Evolutionary conservation across 176 grass and related monocot species (phyloP).

Genomic region (Olyra latifolia): DNA sequence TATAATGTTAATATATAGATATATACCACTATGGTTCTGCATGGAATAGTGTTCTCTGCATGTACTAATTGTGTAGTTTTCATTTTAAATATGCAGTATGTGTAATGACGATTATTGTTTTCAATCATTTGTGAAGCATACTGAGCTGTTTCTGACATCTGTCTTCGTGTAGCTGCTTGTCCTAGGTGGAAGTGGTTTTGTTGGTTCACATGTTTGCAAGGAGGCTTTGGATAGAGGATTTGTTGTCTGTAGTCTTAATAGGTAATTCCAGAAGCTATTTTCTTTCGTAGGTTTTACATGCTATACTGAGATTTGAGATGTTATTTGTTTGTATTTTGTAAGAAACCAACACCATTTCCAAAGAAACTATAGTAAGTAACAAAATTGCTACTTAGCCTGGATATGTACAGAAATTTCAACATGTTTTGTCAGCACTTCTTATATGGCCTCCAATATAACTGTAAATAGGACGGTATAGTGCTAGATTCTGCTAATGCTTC

Average conservation of each 20-base stretch:
- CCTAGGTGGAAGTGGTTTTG: conserved; percentile 91
- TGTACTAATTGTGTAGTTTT: not conserved
- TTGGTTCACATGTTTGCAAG: conserved; percentile 92
- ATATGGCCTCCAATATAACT: not conserved
- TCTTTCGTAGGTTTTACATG: conserved; percentile 11
- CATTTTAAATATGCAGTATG: not conserved
- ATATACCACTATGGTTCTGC: not conserved
- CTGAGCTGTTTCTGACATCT: conserved; percentile 26
- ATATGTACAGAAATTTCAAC: conserved; percentile 13
- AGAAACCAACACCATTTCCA: conserved; percentile 1
- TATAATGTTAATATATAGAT: not conserved
- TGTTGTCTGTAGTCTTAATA: conserved; percentile 85
- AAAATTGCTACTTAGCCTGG: not conserved
- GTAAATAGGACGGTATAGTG: not conserved
- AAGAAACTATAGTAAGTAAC: not conserved
- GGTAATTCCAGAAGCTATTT: conserved; percentile 41
- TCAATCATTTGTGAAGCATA: conserved; percentile 25
- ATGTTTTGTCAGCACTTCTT: not conserved
- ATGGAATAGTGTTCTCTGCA: not conserved
- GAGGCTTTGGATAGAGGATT: conserved; percentile 79
- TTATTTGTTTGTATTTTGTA: conserved; percentile 11
- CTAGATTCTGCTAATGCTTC: conserved; percentile 11
- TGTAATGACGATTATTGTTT: not conserved
- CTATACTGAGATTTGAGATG: not conserved
- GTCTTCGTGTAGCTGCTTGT: conserved; percentile 65